Conservation (phyloP, 2,329 filamentous ascomycete species). For the Dactylellina drechsleri region DNA sequence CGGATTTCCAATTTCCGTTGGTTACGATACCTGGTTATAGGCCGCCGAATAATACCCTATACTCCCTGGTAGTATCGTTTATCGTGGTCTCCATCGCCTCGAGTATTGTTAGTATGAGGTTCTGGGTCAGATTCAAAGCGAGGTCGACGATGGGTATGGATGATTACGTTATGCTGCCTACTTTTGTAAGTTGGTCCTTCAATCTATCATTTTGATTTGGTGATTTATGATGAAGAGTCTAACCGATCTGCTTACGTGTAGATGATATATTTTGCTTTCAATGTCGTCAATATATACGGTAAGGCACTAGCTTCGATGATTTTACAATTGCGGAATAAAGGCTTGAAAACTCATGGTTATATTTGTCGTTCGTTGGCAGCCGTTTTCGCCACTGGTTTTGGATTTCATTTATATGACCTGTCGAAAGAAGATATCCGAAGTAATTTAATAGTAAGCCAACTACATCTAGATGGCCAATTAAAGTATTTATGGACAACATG, state of each 20-base stretch:
- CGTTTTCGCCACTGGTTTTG: constrained; percentile 37
- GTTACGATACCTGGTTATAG: constrained; percentile 27
- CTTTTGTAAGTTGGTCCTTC: constrained; percentile 14
- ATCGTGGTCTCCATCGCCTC: constrained; percentile 14
- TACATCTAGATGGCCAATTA: background rate
- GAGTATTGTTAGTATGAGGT: constrained; percentile 11
- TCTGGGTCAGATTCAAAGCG: constrained; percentile 29
- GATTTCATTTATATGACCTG: constrained; percentile 33
- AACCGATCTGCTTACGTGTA: background rate
- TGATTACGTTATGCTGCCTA: constrained; percentile 36
- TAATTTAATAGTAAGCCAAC: constrained; percentile 22
- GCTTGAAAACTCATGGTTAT: no score
- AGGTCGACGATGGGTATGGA: constrained; percentile 30
- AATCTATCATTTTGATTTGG: background rate
- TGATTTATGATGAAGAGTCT: background rate
- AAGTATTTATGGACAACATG: background rate
- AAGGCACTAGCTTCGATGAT: background rate
- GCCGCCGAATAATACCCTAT: constrained; percentile 29
- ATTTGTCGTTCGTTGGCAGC: background rate
- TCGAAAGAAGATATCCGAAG: constrained; percentile 18
- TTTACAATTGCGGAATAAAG: no score
- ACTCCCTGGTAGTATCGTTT: constrained; percentile 19
- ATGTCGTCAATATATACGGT: constrained; percentile 31
- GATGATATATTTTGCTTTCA: constrained; percentile 28
- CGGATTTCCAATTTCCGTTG: constrained; percentile 33